Conservation (phyloP, 2,329 filamentous ascomycete genomes). For the Blumeriella jaapii region DNA sequence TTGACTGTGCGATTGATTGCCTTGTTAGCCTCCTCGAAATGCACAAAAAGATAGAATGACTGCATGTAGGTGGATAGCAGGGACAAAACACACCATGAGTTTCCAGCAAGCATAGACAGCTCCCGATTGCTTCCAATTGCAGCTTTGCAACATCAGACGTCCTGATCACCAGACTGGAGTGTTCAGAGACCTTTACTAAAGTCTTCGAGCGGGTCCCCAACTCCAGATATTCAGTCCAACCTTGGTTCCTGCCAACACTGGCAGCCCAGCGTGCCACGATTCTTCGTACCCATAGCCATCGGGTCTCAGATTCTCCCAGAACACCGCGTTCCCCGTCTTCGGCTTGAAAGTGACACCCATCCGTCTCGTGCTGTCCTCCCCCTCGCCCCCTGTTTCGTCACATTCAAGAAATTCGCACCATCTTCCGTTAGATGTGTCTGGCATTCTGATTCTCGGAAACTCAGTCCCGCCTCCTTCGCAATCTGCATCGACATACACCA, state of each 20-base stretch:
- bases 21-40: too few relatives aligned
- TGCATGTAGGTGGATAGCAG: too few relatives aligned
- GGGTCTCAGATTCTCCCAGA: constrained; percentile 46
- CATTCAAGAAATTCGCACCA: constrained; percentile 51
- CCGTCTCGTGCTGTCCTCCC: not conserved
- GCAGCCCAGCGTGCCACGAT: constrained; percentile 49
- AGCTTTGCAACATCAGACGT: too few relatives aligned
- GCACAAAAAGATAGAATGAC: too few relatives aligned
- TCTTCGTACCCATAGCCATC: constrained; percentile 46
- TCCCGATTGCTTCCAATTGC: too few relatives aligned
- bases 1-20: too few relatives aligned
- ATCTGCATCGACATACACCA: constrained; percentile 45
- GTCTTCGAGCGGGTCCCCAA: constrained; percentile 31
- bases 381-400: constrained; percentile 20
- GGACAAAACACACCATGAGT: too few relatives aligned
- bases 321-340: constrained; percentile 45
- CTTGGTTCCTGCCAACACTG: constrained; percentile 43
- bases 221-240: constrained; percentile 55
- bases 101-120: too few relatives aligned
- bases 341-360: constrained; percentile 46
- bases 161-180: too few relatives aligned
- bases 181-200: constrained; percentile 1
- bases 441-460: constrained; percentile 39
- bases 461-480: constrained; percentile 48
- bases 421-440: constrained; percentile 28